phyloP scores from a whole-genome alignment of 257 asterid genomes.

The Oldenlandia corymbosa region DNA sequence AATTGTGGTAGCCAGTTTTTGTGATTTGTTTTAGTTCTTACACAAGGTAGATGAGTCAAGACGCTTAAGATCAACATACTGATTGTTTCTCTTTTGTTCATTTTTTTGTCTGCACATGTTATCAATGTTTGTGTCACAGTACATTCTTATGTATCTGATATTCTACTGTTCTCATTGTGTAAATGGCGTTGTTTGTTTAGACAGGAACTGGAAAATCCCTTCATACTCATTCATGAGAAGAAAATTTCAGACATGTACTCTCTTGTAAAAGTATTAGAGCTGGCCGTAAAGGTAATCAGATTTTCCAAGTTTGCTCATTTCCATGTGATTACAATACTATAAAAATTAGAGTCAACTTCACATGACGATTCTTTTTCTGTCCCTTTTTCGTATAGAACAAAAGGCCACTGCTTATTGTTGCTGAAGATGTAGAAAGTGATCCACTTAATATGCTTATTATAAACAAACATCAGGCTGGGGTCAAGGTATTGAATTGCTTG shows the following conservation, averaged over 20 bases:
- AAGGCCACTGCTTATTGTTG: slow-evolving; percentile 72
- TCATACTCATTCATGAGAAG: slow-evolving; percentile 85
- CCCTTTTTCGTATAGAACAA: slow-evolving; percentile 39
- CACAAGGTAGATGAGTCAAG: background rate
- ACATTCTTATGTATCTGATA: slow-evolving; percentile 2
- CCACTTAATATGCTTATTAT: slow-evolving; percentile 66
- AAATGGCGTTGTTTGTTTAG: slow-evolving; percentile 20
- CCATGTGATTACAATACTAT: background rate
- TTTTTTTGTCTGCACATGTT: background rate
- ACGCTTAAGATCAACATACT: background rate
- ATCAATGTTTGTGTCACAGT: background rate
- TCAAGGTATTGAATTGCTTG: slow-evolving; percentile 40
- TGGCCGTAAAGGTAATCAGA: slow-evolving; percentile 60
- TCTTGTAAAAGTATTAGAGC: slow-evolving; percentile 66
- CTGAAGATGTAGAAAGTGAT: slow-evolving; percentile 86
- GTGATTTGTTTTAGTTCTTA: background rate
- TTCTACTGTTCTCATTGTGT: background rate
- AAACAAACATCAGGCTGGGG: slow-evolving; percentile 81
- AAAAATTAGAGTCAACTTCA: background rate
- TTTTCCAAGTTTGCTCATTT: slow-evolving; percentile 14
- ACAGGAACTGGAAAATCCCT: slow-evolving; percentile 91
- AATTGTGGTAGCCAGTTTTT: background rate
- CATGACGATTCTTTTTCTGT: background rate
- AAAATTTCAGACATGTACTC: slow-evolving; percentile 68
- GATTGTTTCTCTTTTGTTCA: background rate